Conservation (phyloP, 2,329 filamentous ascomycete species). For the Aureobasidium subglaciale region DNA sequence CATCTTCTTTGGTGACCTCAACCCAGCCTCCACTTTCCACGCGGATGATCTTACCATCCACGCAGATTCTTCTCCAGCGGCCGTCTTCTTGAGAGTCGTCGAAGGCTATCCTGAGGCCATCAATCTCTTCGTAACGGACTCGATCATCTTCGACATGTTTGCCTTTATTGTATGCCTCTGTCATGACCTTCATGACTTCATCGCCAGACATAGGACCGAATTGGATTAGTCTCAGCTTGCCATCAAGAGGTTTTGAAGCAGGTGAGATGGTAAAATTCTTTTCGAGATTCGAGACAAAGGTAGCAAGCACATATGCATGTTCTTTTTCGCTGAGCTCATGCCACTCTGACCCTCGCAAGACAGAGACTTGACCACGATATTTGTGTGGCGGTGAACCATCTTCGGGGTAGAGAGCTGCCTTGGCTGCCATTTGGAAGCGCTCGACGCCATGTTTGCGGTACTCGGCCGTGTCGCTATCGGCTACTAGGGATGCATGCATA, state of each 20-base stretch:
- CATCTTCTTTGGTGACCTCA: slow-evolving; percentile 49
- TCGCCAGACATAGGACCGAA: slow-evolving; percentile 62
- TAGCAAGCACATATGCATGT: slow-evolving; percentile 71
- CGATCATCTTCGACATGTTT: slow-evolving; percentile 46
- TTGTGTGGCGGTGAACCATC: slow-evolving; percentile 47
- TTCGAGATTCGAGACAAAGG: slow-evolving; percentile 75
- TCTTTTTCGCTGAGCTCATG: slow-evolving; percentile 34
- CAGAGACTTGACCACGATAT: slow-evolving; percentile 49
- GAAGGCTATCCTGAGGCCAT: slow-evolving; percentile 60
- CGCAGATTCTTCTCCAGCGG: slow-evolving; percentile 75
- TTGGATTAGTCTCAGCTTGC: slow-evolving; percentile 62
- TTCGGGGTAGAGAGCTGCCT: slow-evolving; percentile 59
- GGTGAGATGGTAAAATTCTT: slow-evolving; percentile 77
- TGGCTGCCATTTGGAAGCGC: slow-evolving; percentile 78
- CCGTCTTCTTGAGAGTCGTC: slow-evolving; percentile 61
- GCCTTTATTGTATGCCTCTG: slow-evolving; percentile 50
- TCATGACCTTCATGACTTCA: slow-evolving; percentile 72
- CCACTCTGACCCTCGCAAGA: slow-evolving; percentile 31
- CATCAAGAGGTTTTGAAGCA: slow-evolving; percentile 60
- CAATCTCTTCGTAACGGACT: slow-evolving; percentile 66
- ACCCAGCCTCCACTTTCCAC: slow-evolving; percentile 66
- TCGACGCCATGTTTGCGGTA: slow-evolving; percentile 71
- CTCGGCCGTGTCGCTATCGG: slow-evolving; percentile 78
- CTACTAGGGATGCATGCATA: slow-evolving; percentile 80
- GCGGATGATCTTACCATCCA: slow-evolving; percentile 84